Evolutionary conservation across 2,329 filamentous ascomycete genomes (phyloP), one percentile per base, ranked within the genome.

Genomic region (Apiospora saccharicola): DNA sequence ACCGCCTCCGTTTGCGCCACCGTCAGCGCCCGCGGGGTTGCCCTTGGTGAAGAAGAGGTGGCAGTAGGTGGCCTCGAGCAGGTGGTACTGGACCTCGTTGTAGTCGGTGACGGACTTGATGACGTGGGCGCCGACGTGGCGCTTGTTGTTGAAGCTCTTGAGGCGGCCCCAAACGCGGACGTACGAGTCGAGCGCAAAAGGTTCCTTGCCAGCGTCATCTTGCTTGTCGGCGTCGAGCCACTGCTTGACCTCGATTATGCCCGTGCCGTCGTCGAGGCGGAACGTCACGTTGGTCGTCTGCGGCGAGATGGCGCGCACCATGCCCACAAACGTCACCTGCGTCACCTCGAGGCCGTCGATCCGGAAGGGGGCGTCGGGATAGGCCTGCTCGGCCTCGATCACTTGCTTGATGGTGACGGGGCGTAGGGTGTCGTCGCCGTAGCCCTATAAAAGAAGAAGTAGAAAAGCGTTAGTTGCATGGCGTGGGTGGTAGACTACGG

Each of bases 391-490:
- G 75, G 94, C 94, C 75, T 97, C 94, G 79, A 95, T 86, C 72
- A 98, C 89, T 84, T 99, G 96, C 83, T 98, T 98, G 84, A 98
- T 94, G 14, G 96, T 99, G 67, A 98, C 93, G 0, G 96, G 95
- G 64, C 96, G 93, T 70, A 99, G 89, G 26, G 94, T 95, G 78
- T 98, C 94, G 83, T 97, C 94, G 77, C 89, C 88, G 81, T 93
- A 93, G 73, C 86, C 85, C 87, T 90, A 0, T 71, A 75, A 7
- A 24, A n/a, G 34, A 51, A n/a, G 41, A 67, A 24, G 26, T 4
- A 30, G 26, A 24, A 49, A 57, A 47, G 16, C 44, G n/a, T 44
- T 41, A 12, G 73, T 41, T 41, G 37, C 37, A 34, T 14, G 73
- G 68, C 44, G 71, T 22, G 41, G 64, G 30, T 16, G 46, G n/a